Percentiles rank a stretch among this genome's conserved stretches.
phyloP scores from a whole-genome alignment of 208 protist species.

The Blastocrithidia nonstop region DNA sequence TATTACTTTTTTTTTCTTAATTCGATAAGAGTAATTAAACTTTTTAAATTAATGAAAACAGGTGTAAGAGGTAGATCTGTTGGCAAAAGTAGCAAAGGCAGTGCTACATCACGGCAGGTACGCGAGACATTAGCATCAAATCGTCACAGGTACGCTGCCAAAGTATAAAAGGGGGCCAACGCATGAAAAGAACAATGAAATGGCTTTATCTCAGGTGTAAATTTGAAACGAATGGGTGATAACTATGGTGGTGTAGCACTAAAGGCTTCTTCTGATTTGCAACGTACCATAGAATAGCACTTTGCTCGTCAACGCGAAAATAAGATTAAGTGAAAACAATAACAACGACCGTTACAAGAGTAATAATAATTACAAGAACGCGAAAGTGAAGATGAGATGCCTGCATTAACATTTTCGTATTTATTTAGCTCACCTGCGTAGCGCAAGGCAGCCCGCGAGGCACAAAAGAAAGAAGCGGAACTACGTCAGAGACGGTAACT shows the following conservation, averaged over 20 bases:
- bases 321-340: background rate
- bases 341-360: background rate
- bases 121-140: background rate
- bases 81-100: too few species aligned
- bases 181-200: slow-evolving; percentile 75
- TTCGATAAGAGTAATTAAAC: too few species aligned
- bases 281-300: slow-evolving; percentile 16
- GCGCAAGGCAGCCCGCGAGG: slow-evolving; percentile 37
- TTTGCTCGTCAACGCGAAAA: background rate
- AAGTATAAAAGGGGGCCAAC: slow-evolving; percentile 62
- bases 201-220: slow-evolving; percentile 74
- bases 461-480: too few species aligned
- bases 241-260: slow-evolving; percentile 37
- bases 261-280: slow-evolving; percentile 34
- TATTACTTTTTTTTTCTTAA: too few species aligned
- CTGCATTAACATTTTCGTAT: slow-evolving; percentile 43
- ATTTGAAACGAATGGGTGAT: slow-evolving; percentile 50
- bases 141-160: slow-evolving; percentile 50
- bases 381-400: slow-evolving; percentile 9
- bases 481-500: too few species aligned
- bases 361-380: slow-evolving; percentile 1
- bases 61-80: too few species aligned
- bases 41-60: too few species aligned
- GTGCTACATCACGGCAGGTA: too few species aligned
- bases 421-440: slow-evolving; percentile 72